Evolutionary conservation across 2,329 filamentous ascomycete species (phyloP).

Genomic region (Scleromitrula shiraiana): DNA sequence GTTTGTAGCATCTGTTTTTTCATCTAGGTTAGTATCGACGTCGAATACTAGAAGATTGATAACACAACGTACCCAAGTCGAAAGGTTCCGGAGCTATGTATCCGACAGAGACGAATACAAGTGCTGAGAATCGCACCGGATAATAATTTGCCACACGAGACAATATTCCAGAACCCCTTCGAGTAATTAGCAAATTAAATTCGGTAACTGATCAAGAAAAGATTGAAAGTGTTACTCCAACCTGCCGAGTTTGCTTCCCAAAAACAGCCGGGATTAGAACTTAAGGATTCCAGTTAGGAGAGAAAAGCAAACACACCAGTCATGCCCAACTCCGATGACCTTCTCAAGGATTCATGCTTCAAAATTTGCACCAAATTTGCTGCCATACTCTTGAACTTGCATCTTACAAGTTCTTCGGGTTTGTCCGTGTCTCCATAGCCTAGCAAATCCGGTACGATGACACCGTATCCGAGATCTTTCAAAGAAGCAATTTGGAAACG

Average conservation of each 20-base stretch:
- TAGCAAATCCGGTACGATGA: constrained; percentile 12
- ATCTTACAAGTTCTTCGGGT: constrained; percentile 7
- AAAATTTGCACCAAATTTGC: constrained; percentile 9
- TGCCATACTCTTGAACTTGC: constrained; percentile 10
- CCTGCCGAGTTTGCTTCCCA: no score
- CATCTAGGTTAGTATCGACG: neutral
- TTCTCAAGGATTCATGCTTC: constrained; percentile 5
- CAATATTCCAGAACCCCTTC: constrained; percentile 12
- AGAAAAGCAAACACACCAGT: constrained; percentile 11
- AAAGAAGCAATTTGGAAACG: constrained; percentile 12
- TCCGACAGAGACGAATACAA: constrained; percentile 9
- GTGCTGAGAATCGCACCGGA: constrained; percentile 11
- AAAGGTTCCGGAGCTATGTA: constrained; percentile 9
- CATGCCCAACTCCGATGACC: constrained; percentile 14
- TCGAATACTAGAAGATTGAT: neutral
- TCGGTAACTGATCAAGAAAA: constrained; percentile 6
- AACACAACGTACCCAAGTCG: neutral
- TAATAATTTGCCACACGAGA: constrained; percentile 12
- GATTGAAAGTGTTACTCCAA: no score
- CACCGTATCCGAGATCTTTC: constrained; percentile 11
- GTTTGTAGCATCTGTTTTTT: constrained; percentile 10
- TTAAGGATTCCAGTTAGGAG: no score
- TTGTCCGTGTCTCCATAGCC: constrained; percentile 13
- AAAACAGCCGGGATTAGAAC: no score
- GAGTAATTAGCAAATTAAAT: neutral